Percentiles rank a stretch among this genome's conserved stretches.
These are phyloP conservation scores for Penicillium desertorum DNA, from an alignment of 495 filamentous ascomycete species.

Conservation along the genomic window DNA sequence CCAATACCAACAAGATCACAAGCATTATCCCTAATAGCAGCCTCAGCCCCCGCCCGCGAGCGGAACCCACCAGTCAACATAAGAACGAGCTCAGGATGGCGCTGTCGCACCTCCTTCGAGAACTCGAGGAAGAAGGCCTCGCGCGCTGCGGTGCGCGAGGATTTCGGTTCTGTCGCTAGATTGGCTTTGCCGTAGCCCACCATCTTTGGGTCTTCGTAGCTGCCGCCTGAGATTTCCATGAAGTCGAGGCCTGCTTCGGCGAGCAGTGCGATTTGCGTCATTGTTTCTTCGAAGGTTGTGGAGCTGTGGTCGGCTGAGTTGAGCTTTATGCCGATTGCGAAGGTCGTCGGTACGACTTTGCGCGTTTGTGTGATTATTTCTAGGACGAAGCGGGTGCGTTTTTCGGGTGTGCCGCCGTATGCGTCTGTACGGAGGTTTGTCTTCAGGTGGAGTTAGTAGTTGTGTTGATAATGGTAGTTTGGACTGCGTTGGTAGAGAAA, in stretches of 20 bases:
- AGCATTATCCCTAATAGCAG: conserved; percentile 49
- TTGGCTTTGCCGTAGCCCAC: conserved; percentile 23
- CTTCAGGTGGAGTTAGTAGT: conserved; percentile 18
- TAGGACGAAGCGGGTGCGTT: conserved; percentile 48
- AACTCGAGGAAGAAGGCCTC: conserved; percentile 65
- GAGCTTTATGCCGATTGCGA: conserved; percentile 61
- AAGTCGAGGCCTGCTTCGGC: conserved; percentile 58
- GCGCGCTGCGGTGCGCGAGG: conserved; percentile 46
- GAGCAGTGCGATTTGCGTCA: conserved; percentile 55
- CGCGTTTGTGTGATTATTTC: conserved; percentile 46
- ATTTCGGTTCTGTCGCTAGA: conserved; percentile 21
- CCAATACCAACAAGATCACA: conserved; percentile 61
- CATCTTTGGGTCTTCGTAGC: conserved; percentile 54
- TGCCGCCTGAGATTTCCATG: conserved; percentile 60
- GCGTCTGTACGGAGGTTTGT: conserved; percentile 48
- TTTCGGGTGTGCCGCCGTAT: conserved; percentile 49
- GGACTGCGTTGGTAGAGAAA: not conserved
- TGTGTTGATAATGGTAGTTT: not conserved
- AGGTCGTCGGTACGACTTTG: conserved; percentile 44
- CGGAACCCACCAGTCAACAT: conserved; percentile 59
- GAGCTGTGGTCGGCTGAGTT: conserved; percentile 59
- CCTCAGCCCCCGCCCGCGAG: conserved; percentile 52
- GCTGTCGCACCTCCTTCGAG: conserved; percentile 43
- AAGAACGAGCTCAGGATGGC: conserved; percentile 46
- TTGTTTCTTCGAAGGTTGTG: conserved; percentile 45